phyloP scores from a whole-genome alignment of 2,329 filamentous ascomycete genomes.

The Drechslerella dactyloides region DNA sequence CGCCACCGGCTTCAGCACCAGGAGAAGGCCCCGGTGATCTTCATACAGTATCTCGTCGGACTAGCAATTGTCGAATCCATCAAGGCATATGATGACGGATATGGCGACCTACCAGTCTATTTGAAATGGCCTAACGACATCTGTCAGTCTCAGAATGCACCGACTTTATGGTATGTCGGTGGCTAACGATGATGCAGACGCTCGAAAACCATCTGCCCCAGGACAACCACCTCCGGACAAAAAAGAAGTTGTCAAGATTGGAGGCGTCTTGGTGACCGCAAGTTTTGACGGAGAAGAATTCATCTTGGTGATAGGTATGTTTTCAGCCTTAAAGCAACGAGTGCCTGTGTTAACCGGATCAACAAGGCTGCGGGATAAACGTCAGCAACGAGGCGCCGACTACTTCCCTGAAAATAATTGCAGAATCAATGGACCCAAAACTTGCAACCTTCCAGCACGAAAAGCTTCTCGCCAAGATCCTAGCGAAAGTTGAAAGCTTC shows the following conservation, averaged over 20 bases:
- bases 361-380: conserved; percentile 70
- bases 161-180: not conserved
- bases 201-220: not conserved
- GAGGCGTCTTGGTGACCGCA: conserved; percentile 89
- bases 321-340: not conserved
- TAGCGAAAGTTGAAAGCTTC: conserved; percentile 77
- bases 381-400: conserved; percentile 83
- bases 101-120: conserved; percentile 76
- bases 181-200: not conserved
- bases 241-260: conserved; percentile 78
- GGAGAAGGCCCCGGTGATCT: conserved; percentile 80
- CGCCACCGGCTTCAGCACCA: conserved; percentile 77
- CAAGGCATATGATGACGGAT: conserved; percentile 77
- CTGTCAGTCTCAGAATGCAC: conserved; percentile 62
- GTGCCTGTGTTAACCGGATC: conserved; percentile 53
- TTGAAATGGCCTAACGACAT: conserved; percentile 99
- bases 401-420: conserved; percentile 74
- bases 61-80: conserved; percentile 86
- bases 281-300: conserved; percentile 84
- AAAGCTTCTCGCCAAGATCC: conserved; percentile 78
- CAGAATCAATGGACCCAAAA: conserved; percentile 59
- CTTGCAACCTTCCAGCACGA: conserved; percentile 72
- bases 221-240: conserved; percentile 56
- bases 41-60: conserved; percentile 90
- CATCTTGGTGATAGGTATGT: conserved; percentile 71